Percentiles rank a stretch among this genome's conserved stretches.
These are phyloP conservation scores for Trametes villosa DNA, from an alignment of 768 basidiomycete species.

Conservation along the genomic window DNA sequence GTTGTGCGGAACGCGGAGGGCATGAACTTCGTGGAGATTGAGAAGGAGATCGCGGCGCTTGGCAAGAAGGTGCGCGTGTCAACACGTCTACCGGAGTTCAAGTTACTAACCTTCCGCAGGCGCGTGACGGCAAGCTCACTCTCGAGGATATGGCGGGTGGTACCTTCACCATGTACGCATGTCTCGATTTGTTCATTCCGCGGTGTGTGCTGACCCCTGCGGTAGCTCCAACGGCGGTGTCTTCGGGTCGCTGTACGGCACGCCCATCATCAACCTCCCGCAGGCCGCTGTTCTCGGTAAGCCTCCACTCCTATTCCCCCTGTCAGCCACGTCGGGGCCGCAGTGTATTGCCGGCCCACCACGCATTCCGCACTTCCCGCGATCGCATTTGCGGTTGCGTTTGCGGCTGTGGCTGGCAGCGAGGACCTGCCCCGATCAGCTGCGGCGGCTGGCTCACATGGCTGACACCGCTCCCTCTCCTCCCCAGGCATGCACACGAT, in stretches of 20 bases:
- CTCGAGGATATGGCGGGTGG: slow-evolving; percentile 99
- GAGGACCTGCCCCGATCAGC: too few relatives aligned
- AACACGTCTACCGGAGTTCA: too few relatives aligned
- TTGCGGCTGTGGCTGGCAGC: too few relatives aligned
- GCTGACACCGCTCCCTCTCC: not conserved
- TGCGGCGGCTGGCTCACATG: not conserved
- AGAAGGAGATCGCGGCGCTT: slow-evolving; percentile 87
- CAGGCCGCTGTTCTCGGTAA: slow-evolving; percentile 90
- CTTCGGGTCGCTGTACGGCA: slow-evolving; percentile 95
- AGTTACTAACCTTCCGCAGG: slow-evolving; percentile 46
- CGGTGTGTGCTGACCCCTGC: slow-evolving; percentile 1
- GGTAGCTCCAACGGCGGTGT: slow-evolving; percentile 96
- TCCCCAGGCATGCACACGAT: slow-evolving; percentile 89
- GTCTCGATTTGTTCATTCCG: not conserved
- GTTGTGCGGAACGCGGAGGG: slow-evolving; percentile 90
- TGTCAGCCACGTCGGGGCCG: slow-evolving; percentile 10
- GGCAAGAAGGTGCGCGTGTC: slow-evolving; percentile 75
- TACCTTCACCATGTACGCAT: slow-evolving; percentile 92
- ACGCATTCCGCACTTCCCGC: not conserved
- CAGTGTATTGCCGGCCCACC: not conserved
- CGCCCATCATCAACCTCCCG: slow-evolving; percentile 98
- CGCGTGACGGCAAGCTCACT: slow-evolving; percentile 90
- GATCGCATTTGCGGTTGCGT: not conserved
- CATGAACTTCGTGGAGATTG: slow-evolving; percentile 88
- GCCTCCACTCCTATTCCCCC: slow-evolving; percentile 25